Conservation (phyloP, 805 yeast species). For the Grigorovia transvaalensis region DNA sequence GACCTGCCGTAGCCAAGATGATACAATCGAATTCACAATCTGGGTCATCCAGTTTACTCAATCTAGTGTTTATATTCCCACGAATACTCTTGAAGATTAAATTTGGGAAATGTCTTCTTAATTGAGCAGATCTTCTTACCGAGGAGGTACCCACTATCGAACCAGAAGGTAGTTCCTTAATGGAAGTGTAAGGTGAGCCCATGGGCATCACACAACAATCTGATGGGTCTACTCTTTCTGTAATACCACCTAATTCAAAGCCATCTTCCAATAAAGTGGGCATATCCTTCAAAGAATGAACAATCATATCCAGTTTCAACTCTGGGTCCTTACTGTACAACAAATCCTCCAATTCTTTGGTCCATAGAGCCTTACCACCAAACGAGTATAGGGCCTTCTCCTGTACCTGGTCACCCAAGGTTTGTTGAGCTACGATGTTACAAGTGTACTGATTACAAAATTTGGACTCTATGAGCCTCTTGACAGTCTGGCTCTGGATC, state of each 20-base stretch:
- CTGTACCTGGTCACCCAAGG: conserved; percentile 85
- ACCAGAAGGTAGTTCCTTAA: conserved; percentile 74
- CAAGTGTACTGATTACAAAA: conserved; percentile 58
- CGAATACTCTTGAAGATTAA: conserved; percentile 75
- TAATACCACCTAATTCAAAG: conserved; percentile 79
- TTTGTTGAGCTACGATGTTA: conserved; percentile 67
- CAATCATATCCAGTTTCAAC: conserved; percentile 62
- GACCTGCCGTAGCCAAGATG: conserved; percentile 87
- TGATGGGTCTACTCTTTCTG: conserved; percentile 82
- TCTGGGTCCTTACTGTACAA: conserved; percentile 58
- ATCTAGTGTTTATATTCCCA: conserved; percentile 75
- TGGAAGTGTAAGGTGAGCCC: conserved; percentile 49
- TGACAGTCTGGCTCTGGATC: conserved; percentile 70
- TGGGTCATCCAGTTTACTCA: conserved; percentile 68
- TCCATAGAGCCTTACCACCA: conserved; percentile 96
- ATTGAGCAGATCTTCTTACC: conserved; percentile 85
- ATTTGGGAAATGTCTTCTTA: conserved; percentile 66
- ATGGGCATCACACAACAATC: conserved; percentile 77
- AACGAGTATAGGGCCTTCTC: conserved; percentile 81
- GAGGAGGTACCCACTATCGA: conserved; percentile 91
- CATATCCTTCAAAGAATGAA: conserved; percentile 86
- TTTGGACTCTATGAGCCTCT: conserved; percentile 45
- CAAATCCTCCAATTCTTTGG: conserved; percentile 81
- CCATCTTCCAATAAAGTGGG: conserved; percentile 88
- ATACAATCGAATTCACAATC: conserved; percentile 34